Evolutionary conservation across 1,284 basidiomycete species (phyloP).

Genomic region (Trichosporon asahii): DNA sequence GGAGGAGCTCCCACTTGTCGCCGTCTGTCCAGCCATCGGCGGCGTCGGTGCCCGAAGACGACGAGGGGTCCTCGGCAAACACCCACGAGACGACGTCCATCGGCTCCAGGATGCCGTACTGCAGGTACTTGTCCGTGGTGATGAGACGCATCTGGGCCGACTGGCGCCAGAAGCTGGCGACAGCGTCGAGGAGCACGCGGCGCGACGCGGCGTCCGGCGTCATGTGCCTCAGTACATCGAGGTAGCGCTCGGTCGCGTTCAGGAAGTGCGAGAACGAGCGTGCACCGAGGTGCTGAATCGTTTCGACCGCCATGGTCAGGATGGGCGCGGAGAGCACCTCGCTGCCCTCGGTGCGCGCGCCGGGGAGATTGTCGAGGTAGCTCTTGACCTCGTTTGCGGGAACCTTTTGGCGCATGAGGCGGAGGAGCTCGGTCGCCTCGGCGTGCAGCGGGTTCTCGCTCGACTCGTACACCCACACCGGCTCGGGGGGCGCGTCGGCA

Average conservation of each 20-base stretch:
- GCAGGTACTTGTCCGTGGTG: conserved; percentile 95
- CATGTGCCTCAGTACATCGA: conserved; percentile 77
- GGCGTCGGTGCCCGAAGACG: conserved; percentile 45
- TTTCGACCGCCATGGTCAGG: conserved; percentile 81
- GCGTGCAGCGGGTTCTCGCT: conserved; percentile 71
- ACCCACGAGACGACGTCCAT: conserved; percentile 85
- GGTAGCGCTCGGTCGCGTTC: conserved; percentile 95
- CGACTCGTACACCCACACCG: conserved; percentile 78
- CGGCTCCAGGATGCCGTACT: conserved; percentile 95
- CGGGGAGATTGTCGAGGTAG: conserved; percentile 65
- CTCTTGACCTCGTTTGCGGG: conserved; percentile 69
- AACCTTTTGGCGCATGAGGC: conserved; percentile 70
- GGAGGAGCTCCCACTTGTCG: conserved; percentile 77
- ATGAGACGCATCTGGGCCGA: conserved; percentile 81
- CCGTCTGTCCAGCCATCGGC: conserved; percentile 56
- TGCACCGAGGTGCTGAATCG: conserved; percentile 82
- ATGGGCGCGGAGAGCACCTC: conserved; percentile 63
- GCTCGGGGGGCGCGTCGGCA: conserved; percentile 70
- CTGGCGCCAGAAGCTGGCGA: conserved; percentile 72
- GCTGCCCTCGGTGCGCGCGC: conserved; percentile 38
- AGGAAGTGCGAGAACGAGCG: conserved; percentile 97
- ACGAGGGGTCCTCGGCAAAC: conserved; percentile 58
- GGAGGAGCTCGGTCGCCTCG: conserved; percentile 73
- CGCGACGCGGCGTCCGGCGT: conserved; percentile 57
- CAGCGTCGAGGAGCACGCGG: conserved; percentile 64